Conservation (phyloP, 164 flowering plant genomes). For the Macadamia integrifolia region DNA sequence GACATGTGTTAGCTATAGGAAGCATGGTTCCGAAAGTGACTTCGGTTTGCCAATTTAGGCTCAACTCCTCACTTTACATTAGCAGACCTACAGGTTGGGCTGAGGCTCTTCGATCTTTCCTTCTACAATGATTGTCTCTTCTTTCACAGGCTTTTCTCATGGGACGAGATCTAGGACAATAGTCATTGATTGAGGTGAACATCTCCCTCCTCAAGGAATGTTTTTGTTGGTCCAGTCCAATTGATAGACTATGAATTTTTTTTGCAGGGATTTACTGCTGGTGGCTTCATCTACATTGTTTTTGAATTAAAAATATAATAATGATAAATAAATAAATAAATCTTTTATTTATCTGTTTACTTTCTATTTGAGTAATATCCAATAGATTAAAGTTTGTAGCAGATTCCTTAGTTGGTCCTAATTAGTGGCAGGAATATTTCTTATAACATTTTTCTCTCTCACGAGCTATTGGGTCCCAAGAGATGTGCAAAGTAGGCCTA, state of each 20-base stretch:
- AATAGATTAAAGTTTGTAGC: no score
- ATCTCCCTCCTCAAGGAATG: background rate
- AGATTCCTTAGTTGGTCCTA: no score
- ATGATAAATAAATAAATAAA: no score
- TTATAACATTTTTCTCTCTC: no score
- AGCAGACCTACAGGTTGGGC: constrained; percentile 5
- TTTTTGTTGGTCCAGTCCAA: background rate
- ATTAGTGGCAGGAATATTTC: no score
- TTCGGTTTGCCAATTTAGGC: constrained; percentile 2
- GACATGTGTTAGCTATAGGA: background rate
- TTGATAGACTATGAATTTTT: background rate
- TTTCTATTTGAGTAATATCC: background rate
- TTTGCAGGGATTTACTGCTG: constrained; percentile 90
- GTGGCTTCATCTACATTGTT: constrained; percentile 94
- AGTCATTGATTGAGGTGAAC: constrained; percentile 84
- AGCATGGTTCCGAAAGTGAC: constrained; percentile 9
- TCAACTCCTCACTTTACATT: constrained; percentile 5
- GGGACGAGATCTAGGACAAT: constrained; percentile 87
- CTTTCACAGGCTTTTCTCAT: constrained; percentile 60
- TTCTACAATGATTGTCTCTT: background rate
- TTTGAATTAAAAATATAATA: constrained; percentile 25
- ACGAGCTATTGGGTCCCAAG: no score
- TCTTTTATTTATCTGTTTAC: background rate
- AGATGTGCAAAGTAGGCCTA: no score
- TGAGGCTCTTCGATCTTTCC: background rate